phyloP scores from a whole-genome alignment of 2,329 filamentous ascomycete species.

The Rhinocladiella mackenziei region DNA sequence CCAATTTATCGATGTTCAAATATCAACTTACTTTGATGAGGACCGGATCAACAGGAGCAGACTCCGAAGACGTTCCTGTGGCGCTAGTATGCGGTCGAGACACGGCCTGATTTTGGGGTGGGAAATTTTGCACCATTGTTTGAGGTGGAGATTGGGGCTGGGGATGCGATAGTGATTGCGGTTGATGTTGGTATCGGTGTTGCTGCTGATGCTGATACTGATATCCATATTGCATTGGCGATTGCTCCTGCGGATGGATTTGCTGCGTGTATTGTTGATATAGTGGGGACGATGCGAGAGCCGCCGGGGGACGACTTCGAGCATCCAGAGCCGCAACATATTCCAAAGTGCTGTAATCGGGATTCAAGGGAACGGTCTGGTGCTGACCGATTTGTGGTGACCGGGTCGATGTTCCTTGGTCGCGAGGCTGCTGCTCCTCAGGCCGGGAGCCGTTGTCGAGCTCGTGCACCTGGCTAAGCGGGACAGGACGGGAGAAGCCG shows the following conservation, averaged over 20 bases:
- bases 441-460: constrained; percentile 6
- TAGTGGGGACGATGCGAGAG: constrained; percentile 1
- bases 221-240: constrained; percentile 6
- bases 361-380: constrained; percentile 15
- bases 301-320: constrained; percentile 10
- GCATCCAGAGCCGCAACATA: constrained; percentile 11
- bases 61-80: background rate
- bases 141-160: constrained; percentile 4
- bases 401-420: background rate
- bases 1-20: no score
- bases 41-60: background rate
- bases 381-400: background rate
- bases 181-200: background rate
- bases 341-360: constrained; percentile 21
- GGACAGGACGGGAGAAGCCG: background rate
- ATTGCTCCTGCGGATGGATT: constrained; percentile 4
- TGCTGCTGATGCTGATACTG: constrained; percentile 8
- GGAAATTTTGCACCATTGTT: background rate
- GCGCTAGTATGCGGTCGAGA: constrained; percentile 4
- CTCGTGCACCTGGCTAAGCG: constrained; percentile 4
- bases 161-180: constrained; percentile 5
- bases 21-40: no score
- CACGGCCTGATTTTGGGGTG: background rate
- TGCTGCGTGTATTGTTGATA: constrained; percentile 4
- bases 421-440: background rate